Evolutionary conservation across 345 rosid species (phyloP).

Genomic region (Pugionium dolabratum): DNA sequence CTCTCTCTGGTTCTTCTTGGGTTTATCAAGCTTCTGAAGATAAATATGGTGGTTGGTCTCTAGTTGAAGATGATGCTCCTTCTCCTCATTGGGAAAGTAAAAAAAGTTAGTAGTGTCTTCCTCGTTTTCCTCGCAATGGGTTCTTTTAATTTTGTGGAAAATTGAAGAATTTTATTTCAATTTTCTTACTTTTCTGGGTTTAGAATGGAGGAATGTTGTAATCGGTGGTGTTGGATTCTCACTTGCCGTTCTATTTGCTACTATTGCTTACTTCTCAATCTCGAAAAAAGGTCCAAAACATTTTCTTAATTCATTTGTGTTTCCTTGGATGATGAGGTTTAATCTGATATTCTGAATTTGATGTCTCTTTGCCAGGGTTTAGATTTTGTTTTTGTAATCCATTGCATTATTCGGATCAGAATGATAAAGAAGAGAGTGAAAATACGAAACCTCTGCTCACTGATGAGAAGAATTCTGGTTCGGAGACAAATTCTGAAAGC

Average conservation of each 20-base stretch:
- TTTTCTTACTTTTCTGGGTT: background rate
- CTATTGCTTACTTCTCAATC: constrained; percentile 59
- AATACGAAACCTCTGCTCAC: constrained; percentile 7
- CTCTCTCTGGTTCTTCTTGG: constrained; percentile 61
- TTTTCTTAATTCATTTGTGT: background rate
- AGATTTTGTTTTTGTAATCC: constrained; percentile 44
- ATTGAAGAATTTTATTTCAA: background rate
- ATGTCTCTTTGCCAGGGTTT: constrained; percentile 48
- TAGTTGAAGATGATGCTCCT: constrained; percentile 46
- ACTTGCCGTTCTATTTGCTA: constrained; percentile 52
- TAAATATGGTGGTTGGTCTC: constrained; percentile 66
- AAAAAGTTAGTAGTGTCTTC: constrained; percentile 45
- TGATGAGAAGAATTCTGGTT: constrained; percentile 38
- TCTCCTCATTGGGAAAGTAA: constrained; percentile 23
- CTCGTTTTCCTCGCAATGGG: background rate
- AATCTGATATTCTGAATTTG: constrained; percentile 13
- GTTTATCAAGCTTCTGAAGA: constrained; percentile 41
- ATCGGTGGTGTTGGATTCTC: constrained; percentile 58
- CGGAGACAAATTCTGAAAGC: constrained; percentile 39
- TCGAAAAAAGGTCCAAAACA: constrained; percentile 50
- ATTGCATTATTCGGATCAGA: constrained; percentile 33
- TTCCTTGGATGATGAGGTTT: background rate
- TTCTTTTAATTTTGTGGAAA: background rate
- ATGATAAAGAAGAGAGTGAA: constrained; percentile 35
- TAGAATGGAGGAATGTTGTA: constrained; percentile 52